phyloP scores from a whole-genome alignment of 2,329 filamentous ascomycete genomes.

The Aspergillus transmontanensis region DNA sequence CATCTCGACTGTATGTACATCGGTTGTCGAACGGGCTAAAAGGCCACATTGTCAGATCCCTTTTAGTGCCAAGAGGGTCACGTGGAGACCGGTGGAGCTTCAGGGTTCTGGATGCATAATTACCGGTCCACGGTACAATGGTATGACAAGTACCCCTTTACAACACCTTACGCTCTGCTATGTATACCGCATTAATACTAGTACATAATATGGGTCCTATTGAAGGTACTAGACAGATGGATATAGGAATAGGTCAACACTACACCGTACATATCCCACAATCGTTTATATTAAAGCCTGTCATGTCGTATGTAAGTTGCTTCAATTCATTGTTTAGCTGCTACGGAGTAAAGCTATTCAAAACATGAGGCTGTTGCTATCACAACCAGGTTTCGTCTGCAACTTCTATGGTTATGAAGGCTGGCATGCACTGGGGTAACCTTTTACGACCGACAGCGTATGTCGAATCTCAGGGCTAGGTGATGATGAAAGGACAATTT shows the following conservation, averaged over 20 bases:
- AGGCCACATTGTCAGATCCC: conserved; percentile 25
- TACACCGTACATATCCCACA: neutral
- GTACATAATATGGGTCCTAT: too few species aligned
- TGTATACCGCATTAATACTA: too few species aligned
- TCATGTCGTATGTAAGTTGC: neutral
- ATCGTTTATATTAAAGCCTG: neutral
- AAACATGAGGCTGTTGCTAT: neutral
- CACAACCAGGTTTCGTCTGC: neutral
- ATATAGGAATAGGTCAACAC: neutral
- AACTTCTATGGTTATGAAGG: neutral
- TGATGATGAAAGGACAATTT: neutral
- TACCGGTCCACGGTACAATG: conserved; percentile 15
- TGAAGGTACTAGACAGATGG: too few species aligned
- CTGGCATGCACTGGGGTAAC: neutral
- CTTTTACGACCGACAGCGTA: neutral
- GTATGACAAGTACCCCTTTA: neutral
- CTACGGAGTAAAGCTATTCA: neutral
- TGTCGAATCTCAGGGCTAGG: neutral
- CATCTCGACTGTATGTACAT: neutral
- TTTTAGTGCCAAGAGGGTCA: conserved; percentile 14
- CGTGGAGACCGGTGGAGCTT: conserved; percentile 18
- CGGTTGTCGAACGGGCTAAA: neutral
- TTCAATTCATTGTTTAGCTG: neutral
- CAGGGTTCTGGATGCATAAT: conserved; percentile 20
- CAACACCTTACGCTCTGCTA: neutral